These are phyloP conservation scores for Calocera cornea DNA, from an alignment of 768 basidiomycete species.

Conservation along the genomic window DNA sequence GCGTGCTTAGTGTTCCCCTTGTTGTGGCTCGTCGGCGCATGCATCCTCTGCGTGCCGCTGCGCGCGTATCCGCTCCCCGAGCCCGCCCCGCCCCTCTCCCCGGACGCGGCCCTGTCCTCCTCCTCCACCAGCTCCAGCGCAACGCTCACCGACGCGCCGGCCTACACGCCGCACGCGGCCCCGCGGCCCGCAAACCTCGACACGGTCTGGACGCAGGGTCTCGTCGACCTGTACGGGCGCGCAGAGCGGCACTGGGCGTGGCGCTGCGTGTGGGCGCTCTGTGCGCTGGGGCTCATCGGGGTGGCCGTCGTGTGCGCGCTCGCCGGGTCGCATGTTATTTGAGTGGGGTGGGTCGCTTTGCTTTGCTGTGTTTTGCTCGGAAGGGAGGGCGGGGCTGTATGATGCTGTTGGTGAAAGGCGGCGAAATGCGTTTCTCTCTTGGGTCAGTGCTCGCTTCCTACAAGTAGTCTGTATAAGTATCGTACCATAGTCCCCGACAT, in stretches of 20 bases:
- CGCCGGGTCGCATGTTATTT: neutral
- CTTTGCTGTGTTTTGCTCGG: neutral
- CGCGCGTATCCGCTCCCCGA: neutral
- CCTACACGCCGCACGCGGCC: neutral
- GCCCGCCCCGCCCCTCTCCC: neutral
- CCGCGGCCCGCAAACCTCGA: neutral
- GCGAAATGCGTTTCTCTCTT: neutral
- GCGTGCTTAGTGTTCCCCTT: neutral
- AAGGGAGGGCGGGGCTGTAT: neutral
- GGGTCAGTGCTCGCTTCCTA: neutral
- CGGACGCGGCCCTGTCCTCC: too few relatives aligned
- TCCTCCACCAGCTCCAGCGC: too few relatives aligned
- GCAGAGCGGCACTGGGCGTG: neutral
- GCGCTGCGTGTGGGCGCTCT: neutral
- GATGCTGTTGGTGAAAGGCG: neutral
- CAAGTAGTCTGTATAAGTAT: neutral
- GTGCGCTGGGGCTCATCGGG: neutral
- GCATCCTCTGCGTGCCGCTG: conserved; percentile 1
- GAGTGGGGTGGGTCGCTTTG: too few relatives aligned
- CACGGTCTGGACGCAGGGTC: neutral
- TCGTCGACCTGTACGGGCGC: neutral
- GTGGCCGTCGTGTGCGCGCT: neutral
- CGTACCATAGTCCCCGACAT: neutral
- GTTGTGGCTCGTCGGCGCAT: neutral
- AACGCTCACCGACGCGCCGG: neutral